A percentile compares a stretch with the other conserved stretches of the same genome.
These are phyloP conservation scores for Xerophyta viscosa DNA, from an alignment of 106 monocot species.

Conservation along the genomic window DNA sequence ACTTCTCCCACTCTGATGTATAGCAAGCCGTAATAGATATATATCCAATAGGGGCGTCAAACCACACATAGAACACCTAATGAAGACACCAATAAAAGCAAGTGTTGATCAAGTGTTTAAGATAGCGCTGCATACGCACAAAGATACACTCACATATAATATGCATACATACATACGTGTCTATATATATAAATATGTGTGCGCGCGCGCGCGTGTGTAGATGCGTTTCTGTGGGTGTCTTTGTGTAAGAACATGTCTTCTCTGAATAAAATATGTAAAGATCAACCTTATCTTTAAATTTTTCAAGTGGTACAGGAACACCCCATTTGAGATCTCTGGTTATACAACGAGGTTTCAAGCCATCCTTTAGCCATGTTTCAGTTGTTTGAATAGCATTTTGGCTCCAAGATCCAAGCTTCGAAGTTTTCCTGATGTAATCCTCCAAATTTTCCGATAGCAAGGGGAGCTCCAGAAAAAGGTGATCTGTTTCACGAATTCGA, in stretches of 20 bases:
- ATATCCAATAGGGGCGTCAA: conserved; percentile 99
- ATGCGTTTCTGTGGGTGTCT: no score
- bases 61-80: conserved; percentile 98
- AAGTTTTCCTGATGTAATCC: conserved; percentile 61
- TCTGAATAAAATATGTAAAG: neutral
- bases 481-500: conserved; percentile 76
- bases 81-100: neutral
- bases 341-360: conserved; percentile 80
- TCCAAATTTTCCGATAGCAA: conserved; percentile 57
- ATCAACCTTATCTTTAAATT: conserved; percentile 88
- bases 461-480: conserved; percentile 90
- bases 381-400: conserved; percentile 97
- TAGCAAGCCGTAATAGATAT: conserved; percentile 83
- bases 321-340: conserved; percentile 99
- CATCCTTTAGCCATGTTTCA: conserved; percentile 92
- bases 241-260: no score
- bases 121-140: no score
- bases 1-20: conserved; percentile 86
- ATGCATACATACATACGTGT: no score
- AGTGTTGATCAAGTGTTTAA: neutral
- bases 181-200: no score
- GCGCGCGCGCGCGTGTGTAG: no score
- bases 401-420: conserved; percentile 68
- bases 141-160: no score
- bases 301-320: conserved; percentile 91